Conservation (phyloP, 345 rosid species). For the Acer negundo region DNA sequence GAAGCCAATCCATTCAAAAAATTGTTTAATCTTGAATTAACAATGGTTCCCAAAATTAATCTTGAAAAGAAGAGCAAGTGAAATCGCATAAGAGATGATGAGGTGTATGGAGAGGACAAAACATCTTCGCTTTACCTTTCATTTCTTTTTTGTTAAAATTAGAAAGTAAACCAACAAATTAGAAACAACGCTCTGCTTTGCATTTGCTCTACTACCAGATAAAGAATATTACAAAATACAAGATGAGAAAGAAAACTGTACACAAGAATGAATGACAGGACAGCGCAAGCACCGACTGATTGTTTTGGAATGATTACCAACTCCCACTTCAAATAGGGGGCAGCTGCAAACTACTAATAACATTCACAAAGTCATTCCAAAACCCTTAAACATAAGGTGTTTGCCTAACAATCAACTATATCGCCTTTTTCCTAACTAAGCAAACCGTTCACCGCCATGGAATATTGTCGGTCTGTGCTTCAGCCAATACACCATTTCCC, state of each 20-base stretch:
- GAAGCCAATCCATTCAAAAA: too few relatives aligned
- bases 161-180: too few relatives aligned
- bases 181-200: not conserved
- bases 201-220: slow-evolving; percentile 16
- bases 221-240: slow-evolving; percentile 55
- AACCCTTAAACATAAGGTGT: slow-evolving; percentile 23
- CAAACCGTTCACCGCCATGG: slow-evolving; percentile 50
- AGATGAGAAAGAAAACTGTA: slow-evolving; percentile 38
- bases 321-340: slow-evolving; percentile 42
- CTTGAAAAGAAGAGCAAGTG: too few relatives aligned
- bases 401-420: slow-evolving; percentile 20
- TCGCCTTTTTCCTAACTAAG: slow-evolving; percentile 19
- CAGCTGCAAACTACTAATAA: slow-evolving; percentile 38
- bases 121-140: not conserved
- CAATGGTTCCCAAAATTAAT: too few relatives aligned
- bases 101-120: not conserved
- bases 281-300: slow-evolving; percentile 17
- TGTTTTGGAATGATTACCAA: slow-evolving; percentile 49
- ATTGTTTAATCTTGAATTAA: too few relatives aligned
- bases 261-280: slow-evolving; percentile 48
- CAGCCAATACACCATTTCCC: slow-evolving; percentile 91
- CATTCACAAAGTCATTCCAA: slow-evolving; percentile 44
- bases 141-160: not conserved
- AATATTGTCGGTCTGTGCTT: slow-evolving; percentile 70
- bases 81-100: not conserved